Evolutionary conservation across 176 grass and related monocot genomes (phyloP).

Genomic region (Chloris gayana): DNA sequence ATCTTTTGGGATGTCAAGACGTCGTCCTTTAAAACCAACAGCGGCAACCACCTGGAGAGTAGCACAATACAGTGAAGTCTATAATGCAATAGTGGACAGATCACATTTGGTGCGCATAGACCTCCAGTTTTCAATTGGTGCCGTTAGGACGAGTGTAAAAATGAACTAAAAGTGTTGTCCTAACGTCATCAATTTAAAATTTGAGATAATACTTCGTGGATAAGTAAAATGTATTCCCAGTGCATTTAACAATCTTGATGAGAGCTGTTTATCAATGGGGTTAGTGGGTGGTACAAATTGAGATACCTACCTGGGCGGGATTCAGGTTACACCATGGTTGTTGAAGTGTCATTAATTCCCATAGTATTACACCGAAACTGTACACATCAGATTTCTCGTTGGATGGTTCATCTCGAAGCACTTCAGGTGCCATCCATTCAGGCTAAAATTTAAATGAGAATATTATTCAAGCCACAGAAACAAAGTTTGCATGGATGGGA

Average conservation of each 20-base stretch:
- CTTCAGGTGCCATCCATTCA: constrained; percentile 99
- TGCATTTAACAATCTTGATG: neutral
- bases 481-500: neutral
- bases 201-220: neutral
- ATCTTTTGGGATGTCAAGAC: constrained; percentile 80
- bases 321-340: constrained; percentile 98
- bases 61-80: neutral
- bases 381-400: constrained; percentile 99
- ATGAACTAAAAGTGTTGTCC: too few relatives aligned
- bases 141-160: too few relatives aligned
- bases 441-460: constrained; percentile 62
- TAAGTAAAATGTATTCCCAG: constrained; percentile 7
- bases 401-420: constrained; percentile 91
- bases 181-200: too few relatives aligned
- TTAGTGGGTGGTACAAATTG: neutral
- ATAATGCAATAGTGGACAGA: neutral
- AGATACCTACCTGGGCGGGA: constrained; percentile 80
- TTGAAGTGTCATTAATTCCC: constrained; percentile 98
- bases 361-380: constrained; percentile 90
- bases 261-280: constrained; percentile 12
- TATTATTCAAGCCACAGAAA: neutral
- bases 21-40: constrained; percentile 92
- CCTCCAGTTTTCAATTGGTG: too few relatives aligned
- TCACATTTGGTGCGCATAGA: constrained; percentile 11
- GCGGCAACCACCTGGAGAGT: constrained; percentile 81